Evolutionary conservation across 306 rosid genomes (phyloP).

Genomic region (Chamaecrista fasciculata): DNA sequence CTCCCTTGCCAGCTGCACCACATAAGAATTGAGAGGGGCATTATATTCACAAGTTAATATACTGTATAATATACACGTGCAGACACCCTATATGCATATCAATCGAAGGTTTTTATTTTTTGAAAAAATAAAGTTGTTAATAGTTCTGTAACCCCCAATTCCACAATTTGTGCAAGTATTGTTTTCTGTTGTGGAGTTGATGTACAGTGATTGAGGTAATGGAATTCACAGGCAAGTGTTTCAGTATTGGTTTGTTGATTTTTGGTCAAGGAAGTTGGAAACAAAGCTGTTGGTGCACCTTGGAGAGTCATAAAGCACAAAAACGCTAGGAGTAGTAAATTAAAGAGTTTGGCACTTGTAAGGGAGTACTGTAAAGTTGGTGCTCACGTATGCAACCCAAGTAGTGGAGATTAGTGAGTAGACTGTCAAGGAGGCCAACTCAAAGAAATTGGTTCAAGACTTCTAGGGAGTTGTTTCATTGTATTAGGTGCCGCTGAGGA

Average conservation of each 20-base stretch:
- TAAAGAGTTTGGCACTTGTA: neutral
- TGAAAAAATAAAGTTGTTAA: no score
- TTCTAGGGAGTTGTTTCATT: neutral
- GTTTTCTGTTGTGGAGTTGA: no score
- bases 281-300: neutral
- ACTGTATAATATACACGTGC: constrained; percentile 17
- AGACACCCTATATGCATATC: neutral
- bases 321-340: neutral
- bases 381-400: neutral
- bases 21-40: constrained; percentile 18
- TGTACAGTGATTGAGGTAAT: no score
- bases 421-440: neutral
- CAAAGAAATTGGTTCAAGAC: neutral
- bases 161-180: no score
- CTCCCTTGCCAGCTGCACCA: constrained; percentile 92
- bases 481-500: neutral
- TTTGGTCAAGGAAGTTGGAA: neutral
- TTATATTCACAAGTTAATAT: constrained; percentile 17
- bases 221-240: neutral
- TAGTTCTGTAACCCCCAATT: neutral
- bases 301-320: neutral
- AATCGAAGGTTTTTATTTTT: no score
- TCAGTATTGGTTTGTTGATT: neutral
- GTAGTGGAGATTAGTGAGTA: neutral
- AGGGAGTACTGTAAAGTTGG: neutral